Percentiles rank a stretch among this genome's conserved stretches.
Conservation (phyloP, 2,329 filamentous ascomycete species). For the Epichloe scottii region DNA sequence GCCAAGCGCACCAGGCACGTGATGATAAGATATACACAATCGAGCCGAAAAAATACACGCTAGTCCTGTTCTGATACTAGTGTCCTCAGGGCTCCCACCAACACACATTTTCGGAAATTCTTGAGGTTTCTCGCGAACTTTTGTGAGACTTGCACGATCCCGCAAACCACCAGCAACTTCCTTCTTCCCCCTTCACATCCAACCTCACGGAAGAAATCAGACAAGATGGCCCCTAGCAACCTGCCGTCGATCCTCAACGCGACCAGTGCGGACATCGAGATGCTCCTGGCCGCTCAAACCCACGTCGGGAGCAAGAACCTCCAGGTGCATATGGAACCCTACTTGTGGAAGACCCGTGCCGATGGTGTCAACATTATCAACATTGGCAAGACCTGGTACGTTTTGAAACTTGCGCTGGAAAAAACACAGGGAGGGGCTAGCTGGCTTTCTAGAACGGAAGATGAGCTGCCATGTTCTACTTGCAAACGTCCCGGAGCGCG, state of each 20-base stretch:
- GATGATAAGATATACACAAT: constrained; percentile 3
- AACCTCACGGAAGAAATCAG: constrained; percentile 27
- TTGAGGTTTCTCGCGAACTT: constrained; percentile 28
- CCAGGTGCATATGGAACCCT: constrained; percentile 98
- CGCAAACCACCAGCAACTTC: constrained; percentile 13
- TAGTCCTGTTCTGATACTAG: constrained; percentile 16
- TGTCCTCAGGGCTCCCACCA: constrained; percentile 21
- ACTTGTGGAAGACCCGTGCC: constrained; percentile 98
- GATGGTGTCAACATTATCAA: constrained; percentile 99
- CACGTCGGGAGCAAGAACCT: constrained; percentile 99
- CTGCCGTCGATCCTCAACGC: constrained; percentile 93
- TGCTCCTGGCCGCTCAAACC: constrained; percentile 91
- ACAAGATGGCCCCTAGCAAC: constrained; percentile 91
- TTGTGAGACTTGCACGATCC: constrained; percentile 18
- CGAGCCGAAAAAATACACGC: constrained; percentile 1
- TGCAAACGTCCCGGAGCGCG: not conserved
- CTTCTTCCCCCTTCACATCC: constrained; percentile 17
- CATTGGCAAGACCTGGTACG: constrained; percentile 99
- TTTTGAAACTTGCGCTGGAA: constrained; percentile 7
- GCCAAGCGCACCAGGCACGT: constrained; percentile 22
- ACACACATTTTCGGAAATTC: constrained; percentile 29
- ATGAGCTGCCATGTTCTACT: not conserved
- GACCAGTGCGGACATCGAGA: constrained; percentile 97
- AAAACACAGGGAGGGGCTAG: no score
- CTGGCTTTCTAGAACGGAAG: not conserved